Percentiles rank a stretch among this genome's conserved stretches.
Conservation (phyloP, 176 grass and related monocot species). For the Tillandsia leiboldiana region DNA sequence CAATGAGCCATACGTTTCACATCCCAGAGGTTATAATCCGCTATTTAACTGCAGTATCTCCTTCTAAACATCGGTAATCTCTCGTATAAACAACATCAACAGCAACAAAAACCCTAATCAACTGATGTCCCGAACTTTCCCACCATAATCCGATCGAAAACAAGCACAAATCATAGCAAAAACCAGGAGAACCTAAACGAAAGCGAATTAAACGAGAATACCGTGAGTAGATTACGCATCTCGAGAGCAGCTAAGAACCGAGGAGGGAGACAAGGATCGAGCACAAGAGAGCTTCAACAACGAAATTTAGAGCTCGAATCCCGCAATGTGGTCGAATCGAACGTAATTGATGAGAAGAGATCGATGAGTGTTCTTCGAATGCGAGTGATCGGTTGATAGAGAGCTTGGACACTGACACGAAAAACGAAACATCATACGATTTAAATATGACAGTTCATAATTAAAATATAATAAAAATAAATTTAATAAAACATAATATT, state of each 20-base stretch:
- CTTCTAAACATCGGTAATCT: too few relatives aligned
- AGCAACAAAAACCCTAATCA: background rate
- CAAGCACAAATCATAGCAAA: background rate
- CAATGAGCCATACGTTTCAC: background rate
- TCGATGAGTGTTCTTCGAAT: background rate
- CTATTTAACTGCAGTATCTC: too few relatives aligned
- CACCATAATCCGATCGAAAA: background rate
- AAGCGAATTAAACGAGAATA: background rate
- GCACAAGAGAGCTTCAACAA: background rate
- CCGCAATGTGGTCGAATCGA: background rate
- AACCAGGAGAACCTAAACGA: too few relatives aligned
- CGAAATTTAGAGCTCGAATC: background rate
- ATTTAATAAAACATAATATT: too few relatives aligned
- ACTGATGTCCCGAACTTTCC: constrained; percentile 26
- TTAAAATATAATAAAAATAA: too few relatives aligned
- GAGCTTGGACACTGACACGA: background rate
- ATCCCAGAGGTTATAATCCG: background rate
- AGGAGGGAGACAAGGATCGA: background rate
- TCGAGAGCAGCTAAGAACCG: constrained; percentile 11
- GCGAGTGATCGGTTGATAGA: background rate
- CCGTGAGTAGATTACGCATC: constrained; percentile 71
- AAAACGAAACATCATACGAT: background rate
- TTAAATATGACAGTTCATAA: too few relatives aligned
- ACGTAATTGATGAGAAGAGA: background rate
- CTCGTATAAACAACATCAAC: background rate